These are phyloP conservation scores for Neocucurbitaria cava DNA, from an alignment of 2,329 filamentous ascomycete species.

Conservation along the genomic window DNA sequence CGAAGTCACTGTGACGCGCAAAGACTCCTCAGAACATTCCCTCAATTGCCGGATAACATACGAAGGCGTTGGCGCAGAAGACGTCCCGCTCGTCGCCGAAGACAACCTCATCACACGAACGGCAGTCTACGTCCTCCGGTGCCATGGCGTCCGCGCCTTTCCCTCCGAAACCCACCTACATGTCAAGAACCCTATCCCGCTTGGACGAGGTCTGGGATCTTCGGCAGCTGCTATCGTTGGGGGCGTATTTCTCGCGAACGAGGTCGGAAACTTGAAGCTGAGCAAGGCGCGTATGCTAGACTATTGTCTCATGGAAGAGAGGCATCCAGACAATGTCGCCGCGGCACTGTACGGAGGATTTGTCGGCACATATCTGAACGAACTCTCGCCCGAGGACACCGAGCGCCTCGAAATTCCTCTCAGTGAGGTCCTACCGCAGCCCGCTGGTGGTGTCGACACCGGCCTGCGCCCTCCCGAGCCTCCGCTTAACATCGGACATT, in stretches of 20 bases:
- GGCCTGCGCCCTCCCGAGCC: constrained; percentile 85
- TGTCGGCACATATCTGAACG: constrained; percentile 94
- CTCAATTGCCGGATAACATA: constrained; percentile 92
- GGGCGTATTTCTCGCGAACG: constrained; percentile 90
- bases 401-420: constrained; percentile 92
- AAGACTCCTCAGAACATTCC: constrained; percentile 62
- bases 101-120: constrained; percentile 93
- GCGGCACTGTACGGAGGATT: constrained; percentile 96
- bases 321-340: constrained; percentile 68
- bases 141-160: constrained; percentile 85
- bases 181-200: constrained; percentile 92
- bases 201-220: constrained; percentile 91
- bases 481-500: constrained; percentile 91
- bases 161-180: constrained; percentile 85
- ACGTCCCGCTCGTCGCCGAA: constrained; percentile 84
- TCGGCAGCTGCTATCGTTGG: constrained; percentile 95
- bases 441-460: constrained; percentile 89
- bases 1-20: constrained; percentile 72
- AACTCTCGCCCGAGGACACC: constrained; percentile 85
- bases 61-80: constrained; percentile 78
- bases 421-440: constrained; percentile 88
- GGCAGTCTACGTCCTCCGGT: constrained; percentile 91
- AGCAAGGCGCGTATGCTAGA: constrained; percentile 86
- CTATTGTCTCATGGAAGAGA: constrained; percentile 92
- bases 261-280: constrained; percentile 80